These are phyloP conservation scores for Clohesyomyces aquaticus DNA, from an alignment of 495 filamentous ascomycete genomes.

Conservation along the genomic window DNA sequence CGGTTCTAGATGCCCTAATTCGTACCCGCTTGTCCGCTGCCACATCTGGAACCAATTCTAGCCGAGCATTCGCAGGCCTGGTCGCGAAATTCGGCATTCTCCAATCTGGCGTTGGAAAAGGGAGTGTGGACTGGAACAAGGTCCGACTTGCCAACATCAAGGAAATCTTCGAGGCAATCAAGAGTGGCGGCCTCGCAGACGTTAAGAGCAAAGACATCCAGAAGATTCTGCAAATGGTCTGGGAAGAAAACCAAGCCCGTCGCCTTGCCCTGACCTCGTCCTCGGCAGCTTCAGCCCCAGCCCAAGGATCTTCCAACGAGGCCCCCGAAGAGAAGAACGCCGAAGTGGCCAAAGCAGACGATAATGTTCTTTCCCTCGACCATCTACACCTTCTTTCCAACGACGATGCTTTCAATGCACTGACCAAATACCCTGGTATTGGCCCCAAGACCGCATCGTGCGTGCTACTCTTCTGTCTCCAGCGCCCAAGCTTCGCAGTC, in stretches of 20 bases:
- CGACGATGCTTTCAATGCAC: slow-evolving; percentile 70
- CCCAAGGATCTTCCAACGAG: slow-evolving; percentile 48
- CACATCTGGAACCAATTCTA: slow-evolving; percentile 68
- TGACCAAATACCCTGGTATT: slow-evolving; percentile 80
- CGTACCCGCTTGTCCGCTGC: slow-evolving; percentile 79
- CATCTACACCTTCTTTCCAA: slow-evolving; percentile 70
- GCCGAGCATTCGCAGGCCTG: slow-evolving; percentile 71
- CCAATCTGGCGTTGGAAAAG: slow-evolving; percentile 65
- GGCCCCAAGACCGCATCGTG: slow-evolving; percentile 92
- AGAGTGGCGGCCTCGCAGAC: slow-evolving; percentile 68
- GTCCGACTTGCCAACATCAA: slow-evolving; percentile 66
- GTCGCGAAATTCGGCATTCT: slow-evolving; percentile 69
- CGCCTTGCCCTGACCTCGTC: slow-evolving; percentile 45
- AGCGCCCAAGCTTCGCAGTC: slow-evolving; percentile 52
- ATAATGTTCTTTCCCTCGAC: slow-evolving; percentile 71
- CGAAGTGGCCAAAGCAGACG: slow-evolving; percentile 58
- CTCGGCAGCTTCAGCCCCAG: slow-evolving; percentile 35
- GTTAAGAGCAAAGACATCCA: slow-evolving; percentile 81
- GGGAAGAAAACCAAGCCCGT: slow-evolving; percentile 65
- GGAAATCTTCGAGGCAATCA: slow-evolving; percentile 74
- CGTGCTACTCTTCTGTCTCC: slow-evolving; percentile 57
- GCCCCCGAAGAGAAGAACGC: slow-evolving; percentile 52
- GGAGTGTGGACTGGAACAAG: slow-evolving; percentile 85
- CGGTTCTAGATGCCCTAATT: slow-evolving; percentile 84
- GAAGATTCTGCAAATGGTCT: slow-evolving; percentile 76